Conservation (phyloP, 2,329 filamentous ascomycete genomes). For the Sclerotinia trifoliorum region DNA sequence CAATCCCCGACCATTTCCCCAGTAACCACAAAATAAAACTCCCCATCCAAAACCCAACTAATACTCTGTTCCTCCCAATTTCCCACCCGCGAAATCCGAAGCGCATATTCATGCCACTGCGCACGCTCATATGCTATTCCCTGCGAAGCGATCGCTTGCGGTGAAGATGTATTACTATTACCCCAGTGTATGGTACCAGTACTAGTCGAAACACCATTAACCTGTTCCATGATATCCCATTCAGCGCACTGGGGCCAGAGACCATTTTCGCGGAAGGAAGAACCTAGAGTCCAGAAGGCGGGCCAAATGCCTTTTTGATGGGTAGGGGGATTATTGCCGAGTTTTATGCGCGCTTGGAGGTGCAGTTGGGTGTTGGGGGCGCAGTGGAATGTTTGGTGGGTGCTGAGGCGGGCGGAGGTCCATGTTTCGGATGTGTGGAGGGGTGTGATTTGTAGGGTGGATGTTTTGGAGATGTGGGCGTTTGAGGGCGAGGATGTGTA, state of each 20-base stretch:
- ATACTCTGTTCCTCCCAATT: not conserved
- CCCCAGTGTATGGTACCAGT: not conserved
- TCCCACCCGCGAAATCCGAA: not conserved
- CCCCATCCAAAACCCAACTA: not conserved
- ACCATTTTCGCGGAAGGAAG: not conserved
- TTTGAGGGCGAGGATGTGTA: not conserved
- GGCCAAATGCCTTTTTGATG: conserved; percentile 1
- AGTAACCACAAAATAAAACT: not conserved
- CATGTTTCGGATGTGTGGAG: not conserved
- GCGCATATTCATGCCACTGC: not conserved
- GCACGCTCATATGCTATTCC: not conserved
- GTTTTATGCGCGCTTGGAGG: not conserved
- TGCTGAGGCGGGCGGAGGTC: not conserved
- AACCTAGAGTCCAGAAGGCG: not conserved
- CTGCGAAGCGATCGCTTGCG: not conserved
- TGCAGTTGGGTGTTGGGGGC: not conserved
- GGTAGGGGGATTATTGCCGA: not conserved
- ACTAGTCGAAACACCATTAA: not conserved
- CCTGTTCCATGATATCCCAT: conserved; percentile 5
- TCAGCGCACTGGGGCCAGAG: not conserved
- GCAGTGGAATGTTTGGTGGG: not conserved
- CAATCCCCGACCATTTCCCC: not conserved
- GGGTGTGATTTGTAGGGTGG: not conserved
- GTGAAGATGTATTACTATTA: not conserved
- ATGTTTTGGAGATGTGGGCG: not conserved